Conservation (phyloP, 805 yeast species). For the Lipomyces mesembrius region DNA sequence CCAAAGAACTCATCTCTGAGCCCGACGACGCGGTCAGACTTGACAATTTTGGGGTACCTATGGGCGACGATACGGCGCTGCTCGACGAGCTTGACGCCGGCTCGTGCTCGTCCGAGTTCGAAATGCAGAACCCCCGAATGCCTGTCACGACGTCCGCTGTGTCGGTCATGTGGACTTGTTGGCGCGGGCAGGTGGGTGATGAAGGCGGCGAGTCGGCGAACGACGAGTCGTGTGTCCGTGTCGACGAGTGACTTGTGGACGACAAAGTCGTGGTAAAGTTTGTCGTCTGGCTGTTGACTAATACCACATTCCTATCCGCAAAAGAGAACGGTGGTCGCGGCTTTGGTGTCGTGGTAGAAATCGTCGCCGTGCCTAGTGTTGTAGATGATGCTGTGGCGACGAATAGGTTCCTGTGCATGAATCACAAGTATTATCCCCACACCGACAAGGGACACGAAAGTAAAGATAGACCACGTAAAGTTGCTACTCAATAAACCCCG, state of each 20-base stretch:
- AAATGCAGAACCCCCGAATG: neutral
- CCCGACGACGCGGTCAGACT: neutral
- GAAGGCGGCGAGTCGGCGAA: constrained; percentile 1
- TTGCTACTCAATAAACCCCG: neutral
- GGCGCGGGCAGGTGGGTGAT: neutral
- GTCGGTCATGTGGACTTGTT: neutral
- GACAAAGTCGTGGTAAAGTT: neutral
- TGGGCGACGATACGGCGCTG: neutral
- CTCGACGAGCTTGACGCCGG: neutral
- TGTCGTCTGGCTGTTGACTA: neutral
- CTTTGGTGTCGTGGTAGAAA: neutral
- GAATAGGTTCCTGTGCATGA: constrained; percentile 1
- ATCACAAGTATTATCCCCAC: neutral
- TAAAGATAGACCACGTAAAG: neutral
- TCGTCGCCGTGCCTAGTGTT: neutral
- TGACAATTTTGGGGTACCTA: neutral
- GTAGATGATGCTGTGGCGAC: neutral
- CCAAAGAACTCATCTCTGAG: neutral
- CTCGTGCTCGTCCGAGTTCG: neutral
- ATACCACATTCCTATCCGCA: constrained; percentile 2
- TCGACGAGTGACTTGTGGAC: neutral
- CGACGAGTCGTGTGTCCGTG: neutral
- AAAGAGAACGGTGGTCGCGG: neutral
- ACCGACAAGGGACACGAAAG: neutral
- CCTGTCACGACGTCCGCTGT: neutral